Evolutionary conservation across 2,329 filamentous ascomycete species (phyloP), one percentile per base, ranked within the genome.

Genomic region (Fusarium sp.): DNA sequence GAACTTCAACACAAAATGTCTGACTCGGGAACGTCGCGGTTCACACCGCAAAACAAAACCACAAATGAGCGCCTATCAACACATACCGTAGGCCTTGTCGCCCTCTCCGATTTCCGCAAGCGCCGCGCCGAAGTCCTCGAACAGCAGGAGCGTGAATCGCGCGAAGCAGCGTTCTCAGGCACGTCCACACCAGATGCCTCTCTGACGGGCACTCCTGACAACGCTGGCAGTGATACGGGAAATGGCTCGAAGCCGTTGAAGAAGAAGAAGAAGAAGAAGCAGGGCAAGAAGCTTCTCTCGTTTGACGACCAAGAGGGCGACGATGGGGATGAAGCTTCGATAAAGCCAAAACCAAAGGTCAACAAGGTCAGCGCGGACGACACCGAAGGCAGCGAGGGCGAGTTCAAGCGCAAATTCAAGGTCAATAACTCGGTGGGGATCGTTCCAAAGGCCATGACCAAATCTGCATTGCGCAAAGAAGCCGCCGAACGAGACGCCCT

Each of bases 101-200:
- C 91, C 54, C 88, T 97, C 38, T 92, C 91, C 65, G 95, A 98
- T 73, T 98, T 96, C 76, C 92, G 94, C 76, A 98, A 99, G 79
- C 88, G 95, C 57, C 92, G 94, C 76, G 93, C 93, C 68, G 92
- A 97, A 76, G 92, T 93, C n/a, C 81, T 97, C 43, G 94, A 97
- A 75, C 88, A 92, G 72, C 94, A 95, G 72, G 92, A 95, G 72
- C 86, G 90, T 70, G 92, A 95, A 70, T 88, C 86, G 11, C 87
- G 88, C 71, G 89, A 91, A 65, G 83, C 71, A 33, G 80, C 84
- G 23, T 72, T 84, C 51, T 74, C 76, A 50, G 73, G 72, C 65
- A 74, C 76, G 54, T 77, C 79, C 41, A 82, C 81, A 39, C 80
- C 82, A 36, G 80, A 83, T 68, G 77, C 77, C 52, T 82, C 80